A percentile compares a stretch with the other conserved stretches of the same genome.
These are phyloP conservation scores for Kodamaea anthophila DNA, from an alignment of 1,139 yeast species.

Conservation along the genomic window DNA sequence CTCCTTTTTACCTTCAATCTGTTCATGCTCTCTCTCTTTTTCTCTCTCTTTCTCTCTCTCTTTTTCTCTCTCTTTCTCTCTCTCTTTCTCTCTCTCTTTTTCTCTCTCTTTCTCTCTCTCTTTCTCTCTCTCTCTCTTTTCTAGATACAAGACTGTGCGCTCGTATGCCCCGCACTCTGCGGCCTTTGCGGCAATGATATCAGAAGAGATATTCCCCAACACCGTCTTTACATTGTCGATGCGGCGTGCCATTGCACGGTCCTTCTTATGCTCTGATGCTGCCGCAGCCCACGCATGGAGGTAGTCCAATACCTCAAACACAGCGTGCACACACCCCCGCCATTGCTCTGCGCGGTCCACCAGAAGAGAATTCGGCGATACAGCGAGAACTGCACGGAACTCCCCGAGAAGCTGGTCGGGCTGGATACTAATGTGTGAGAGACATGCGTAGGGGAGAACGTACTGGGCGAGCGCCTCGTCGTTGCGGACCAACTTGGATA, in stretches of 20 bases:
- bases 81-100: no score
- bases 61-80: no score
- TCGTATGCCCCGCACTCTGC: constrained; percentile 83
- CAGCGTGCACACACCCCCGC: constrained; percentile 60
- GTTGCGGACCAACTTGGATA: constrained; percentile 61
- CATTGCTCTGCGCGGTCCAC: constrained; percentile 52
- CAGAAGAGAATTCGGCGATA: constrained; percentile 36
- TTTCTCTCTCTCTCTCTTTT: constrained; percentile 66
- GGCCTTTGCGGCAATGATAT: constrained; percentile 69
- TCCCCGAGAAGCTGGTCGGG: constrained; percentile 49
- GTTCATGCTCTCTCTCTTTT: no score
- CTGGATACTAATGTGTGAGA: constrained; percentile 57
- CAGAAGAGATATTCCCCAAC: constrained; percentile 54
- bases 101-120: no score
- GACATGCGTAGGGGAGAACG: constrained; percentile 71
- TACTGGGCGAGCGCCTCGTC: constrained; percentile 66
- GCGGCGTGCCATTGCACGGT: constrained; percentile 1
- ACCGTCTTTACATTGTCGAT: constrained; percentile 38
- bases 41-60: no score
- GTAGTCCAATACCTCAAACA: constrained; percentile 78
- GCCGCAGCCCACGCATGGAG: constrained; percentile 67
- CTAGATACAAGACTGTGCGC: constrained; percentile 82
- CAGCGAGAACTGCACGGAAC: constrained; percentile 48
- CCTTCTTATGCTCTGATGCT: constrained; percentile 21
- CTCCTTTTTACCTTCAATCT: constrained; percentile 2